These are phyloP conservation scores for Neoarthrinium moseri DNA, from an alignment of 2,329 filamentous ascomycete genomes.

Conservation along the genomic window DNA sequence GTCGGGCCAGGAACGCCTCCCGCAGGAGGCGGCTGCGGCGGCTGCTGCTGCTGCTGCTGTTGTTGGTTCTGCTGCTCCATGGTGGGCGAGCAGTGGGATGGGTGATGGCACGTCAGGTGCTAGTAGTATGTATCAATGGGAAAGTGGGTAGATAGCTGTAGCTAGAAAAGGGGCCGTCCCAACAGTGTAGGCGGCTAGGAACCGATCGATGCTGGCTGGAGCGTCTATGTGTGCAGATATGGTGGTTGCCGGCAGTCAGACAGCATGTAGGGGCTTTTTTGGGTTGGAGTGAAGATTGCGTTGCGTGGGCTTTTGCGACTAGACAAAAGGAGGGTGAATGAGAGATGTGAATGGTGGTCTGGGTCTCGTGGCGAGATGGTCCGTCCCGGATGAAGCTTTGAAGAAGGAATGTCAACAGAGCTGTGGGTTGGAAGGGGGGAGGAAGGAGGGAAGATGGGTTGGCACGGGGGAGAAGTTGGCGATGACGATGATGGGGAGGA, in stretches of 20 bases:
- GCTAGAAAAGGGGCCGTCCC: not conserved
- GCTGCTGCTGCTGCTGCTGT: constrained; percentile 33
- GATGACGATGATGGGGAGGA: constrained; percentile 24
- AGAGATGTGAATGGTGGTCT: constrained; percentile 43
- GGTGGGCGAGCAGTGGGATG: constrained; percentile 39
- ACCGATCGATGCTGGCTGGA: constrained; percentile 9
- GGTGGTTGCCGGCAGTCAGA: constrained; percentile 16
- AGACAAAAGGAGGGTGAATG: constrained; percentile 38
- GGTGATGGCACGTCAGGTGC: constrained; percentile 45
- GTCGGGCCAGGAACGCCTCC: constrained; percentile 69
- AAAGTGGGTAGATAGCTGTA: constrained; percentile 3
- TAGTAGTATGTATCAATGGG: constrained; percentile 31
- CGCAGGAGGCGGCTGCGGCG: constrained; percentile 45
- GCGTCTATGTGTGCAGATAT: constrained; percentile 19
- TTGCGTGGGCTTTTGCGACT: constrained; percentile 34
- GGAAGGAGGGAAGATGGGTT: constrained; percentile 15
- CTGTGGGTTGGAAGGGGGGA: constrained; percentile 18
- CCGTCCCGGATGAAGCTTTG: constrained; percentile 4
- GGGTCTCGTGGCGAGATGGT: constrained; percentile 28
- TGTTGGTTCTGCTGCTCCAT: constrained; percentile 66
- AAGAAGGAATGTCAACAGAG: constrained; percentile 30
- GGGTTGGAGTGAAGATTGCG: no score
- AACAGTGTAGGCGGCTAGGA: not conserved
- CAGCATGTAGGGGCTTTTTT: constrained; percentile 20
- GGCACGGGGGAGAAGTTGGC: constrained; percentile 15